Conservation (phyloP, 1,284 basidiomycete genomes). For the Microbotryum scabiosae region DNA sequence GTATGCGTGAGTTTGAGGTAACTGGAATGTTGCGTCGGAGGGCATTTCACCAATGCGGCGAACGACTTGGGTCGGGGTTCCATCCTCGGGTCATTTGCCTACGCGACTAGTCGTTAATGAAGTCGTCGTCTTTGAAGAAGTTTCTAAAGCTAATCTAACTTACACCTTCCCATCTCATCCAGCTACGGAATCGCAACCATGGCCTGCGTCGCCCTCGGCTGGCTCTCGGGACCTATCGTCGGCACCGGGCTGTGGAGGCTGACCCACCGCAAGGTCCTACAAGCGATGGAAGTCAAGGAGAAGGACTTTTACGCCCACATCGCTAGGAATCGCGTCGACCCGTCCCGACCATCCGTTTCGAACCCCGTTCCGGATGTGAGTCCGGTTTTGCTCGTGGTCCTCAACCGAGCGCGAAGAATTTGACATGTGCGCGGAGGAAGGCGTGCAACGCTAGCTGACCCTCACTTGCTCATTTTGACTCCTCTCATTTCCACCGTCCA, state of each 20-base stretch:
- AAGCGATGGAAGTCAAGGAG: conserved; percentile 33
- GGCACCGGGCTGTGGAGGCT: conserved; percentile 29
- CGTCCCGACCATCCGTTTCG: conserved; percentile 28
- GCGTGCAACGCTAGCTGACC: too few species aligned
- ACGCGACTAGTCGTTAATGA: too few species aligned
- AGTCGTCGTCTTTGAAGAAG: too few species aligned
- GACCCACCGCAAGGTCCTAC: conserved; percentile 21
- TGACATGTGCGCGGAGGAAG: too few species aligned
- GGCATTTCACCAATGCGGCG: too few species aligned
- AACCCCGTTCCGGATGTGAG: conserved; percentile 21
- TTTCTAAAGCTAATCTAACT: not conserved
- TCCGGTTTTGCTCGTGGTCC: too few species aligned
- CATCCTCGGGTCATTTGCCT: not conserved
- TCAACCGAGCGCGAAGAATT: too few species aligned
- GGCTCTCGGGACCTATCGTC: conserved; percentile 32
- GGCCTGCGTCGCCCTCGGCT: conserved; percentile 31
- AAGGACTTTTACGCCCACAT: conserved; percentile 34
- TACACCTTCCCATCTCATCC: not conserved
- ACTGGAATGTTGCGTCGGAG: too few species aligned
- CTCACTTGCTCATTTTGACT: too few species aligned
- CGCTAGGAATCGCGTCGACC: conserved; percentile 31
- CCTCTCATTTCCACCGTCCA: too few species aligned
- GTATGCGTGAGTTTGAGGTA: conserved; percentile 20
- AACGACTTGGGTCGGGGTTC: not conserved
- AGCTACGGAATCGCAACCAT: conserved; percentile 30